Percentiles rank a stretch among this genome's conserved stretches.
These are phyloP conservation scores for Alternaria consortialis DNA, from an alignment of 2,329 filamentous ascomycete genomes.

Conservation along the genomic window DNA sequence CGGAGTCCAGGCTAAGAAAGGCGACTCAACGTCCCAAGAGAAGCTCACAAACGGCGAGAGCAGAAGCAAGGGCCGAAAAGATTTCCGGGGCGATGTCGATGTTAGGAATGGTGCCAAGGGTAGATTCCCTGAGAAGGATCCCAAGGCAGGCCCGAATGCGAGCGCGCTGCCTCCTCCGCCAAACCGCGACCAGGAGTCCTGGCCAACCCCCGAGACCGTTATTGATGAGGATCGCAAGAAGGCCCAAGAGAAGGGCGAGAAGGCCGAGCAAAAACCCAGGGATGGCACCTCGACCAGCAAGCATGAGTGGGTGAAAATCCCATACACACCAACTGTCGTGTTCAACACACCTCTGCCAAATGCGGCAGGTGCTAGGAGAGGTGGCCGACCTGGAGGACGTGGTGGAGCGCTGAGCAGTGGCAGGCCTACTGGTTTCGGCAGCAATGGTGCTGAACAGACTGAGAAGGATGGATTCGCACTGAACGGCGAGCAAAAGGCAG, in stretches of 20 bases:
- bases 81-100: conserved; percentile 37
- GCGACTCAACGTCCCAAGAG: conserved; percentile 30
- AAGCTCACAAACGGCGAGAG: conserved; percentile 29
- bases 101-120: conserved; percentile 39
- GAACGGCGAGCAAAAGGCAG: conserved; percentile 44
- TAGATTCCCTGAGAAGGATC: conserved; percentile 41
- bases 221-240: conserved; percentile 81
- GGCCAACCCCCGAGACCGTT: conserved; percentile 88
- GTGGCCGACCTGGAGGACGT: conserved; percentile 62
- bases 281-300: conserved; percentile 65
- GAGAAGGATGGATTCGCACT: conserved; percentile 49
- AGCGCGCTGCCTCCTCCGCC: conserved; percentile 64
- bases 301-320: conserved; percentile 84
- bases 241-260: conserved; percentile 70
- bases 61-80: conserved; percentile 38
- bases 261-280: conserved; percentile 71
- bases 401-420: conserved; percentile 65
- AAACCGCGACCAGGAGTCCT: conserved; percentile 78
- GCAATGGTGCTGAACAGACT: conserved; percentile 48
- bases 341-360: conserved; percentile 84
- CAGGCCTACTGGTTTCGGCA: conserved; percentile 54
- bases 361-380: conserved; percentile 49
- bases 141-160: conserved; percentile 24
- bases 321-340: conserved; percentile 82
- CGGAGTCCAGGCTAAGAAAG: conserved; percentile 36